phyloP scores from a whole-genome alignment of 2,329 filamentous ascomycete genomes.

The Penicillium sp. region DNA sequence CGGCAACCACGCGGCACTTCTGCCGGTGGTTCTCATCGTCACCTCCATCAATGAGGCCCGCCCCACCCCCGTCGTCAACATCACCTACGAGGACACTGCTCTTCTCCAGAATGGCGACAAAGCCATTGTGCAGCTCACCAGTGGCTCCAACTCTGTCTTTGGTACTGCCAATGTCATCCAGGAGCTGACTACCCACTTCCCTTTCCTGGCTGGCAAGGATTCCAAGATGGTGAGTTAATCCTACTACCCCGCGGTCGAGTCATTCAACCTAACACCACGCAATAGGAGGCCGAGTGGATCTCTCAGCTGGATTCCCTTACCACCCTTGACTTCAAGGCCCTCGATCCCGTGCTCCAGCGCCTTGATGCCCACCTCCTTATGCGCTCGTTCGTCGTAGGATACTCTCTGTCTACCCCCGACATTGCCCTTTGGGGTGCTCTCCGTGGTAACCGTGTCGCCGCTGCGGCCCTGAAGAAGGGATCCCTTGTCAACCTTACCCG shows the following conservation, averaged over 20 bases:
- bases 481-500: conserved; percentile 73
- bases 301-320: conserved; percentile 53
- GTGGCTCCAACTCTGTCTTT: conserved; percentile 30
- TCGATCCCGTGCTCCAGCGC: conserved; percentile 70
- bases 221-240: conserved; percentile 33
- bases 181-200: conserved; percentile 37
- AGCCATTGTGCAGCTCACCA: conserved; percentile 36
- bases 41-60: conserved; percentile 43
- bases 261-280: background rate
- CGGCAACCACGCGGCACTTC: conserved; percentile 42
- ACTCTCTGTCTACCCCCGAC: conserved; percentile 73
- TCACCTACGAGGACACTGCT: conserved; percentile 42
- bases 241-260: background rate
- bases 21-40: conserved; percentile 45
- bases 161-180: conserved; percentile 35
- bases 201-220: conserved; percentile 40
- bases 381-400: conserved; percentile 81
- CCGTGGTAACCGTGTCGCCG: conserved; percentile 78
- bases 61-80: conserved; percentile 35
- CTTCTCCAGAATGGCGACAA: conserved; percentile 37
- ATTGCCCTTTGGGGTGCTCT: conserved; percentile 80
- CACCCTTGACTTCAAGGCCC: conserved; percentile 74
- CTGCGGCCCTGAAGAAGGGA: conserved; percentile 76
- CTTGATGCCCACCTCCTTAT: conserved; percentile 86
- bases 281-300: conserved; percentile 56